phyloP scores from a whole-genome alignment of 805 yeast genomes.

The Torulaspora franciscae region DNA sequence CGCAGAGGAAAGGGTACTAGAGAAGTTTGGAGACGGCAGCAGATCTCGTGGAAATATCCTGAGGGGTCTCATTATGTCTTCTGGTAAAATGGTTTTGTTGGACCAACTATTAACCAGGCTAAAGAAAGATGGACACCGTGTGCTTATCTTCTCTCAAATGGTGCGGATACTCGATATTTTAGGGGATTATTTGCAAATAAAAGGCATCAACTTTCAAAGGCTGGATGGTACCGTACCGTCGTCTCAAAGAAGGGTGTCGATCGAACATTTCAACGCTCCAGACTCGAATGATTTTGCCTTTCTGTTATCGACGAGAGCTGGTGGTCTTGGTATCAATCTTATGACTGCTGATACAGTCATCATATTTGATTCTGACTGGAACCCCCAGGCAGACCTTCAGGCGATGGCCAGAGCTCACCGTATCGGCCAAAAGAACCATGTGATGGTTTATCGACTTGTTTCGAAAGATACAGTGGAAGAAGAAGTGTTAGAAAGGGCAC shows the following conservation, averaged over 20 bases:
- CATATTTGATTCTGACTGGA: slow-evolving; percentile 98
- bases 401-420: slow-evolving; percentile 99
- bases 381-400: slow-evolving; percentile 97
- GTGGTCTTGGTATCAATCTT: slow-evolving; percentile 95
- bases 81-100: slow-evolving; percentile 95
- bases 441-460: slow-evolving; percentile 95
- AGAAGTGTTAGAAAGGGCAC: slow-evolving; percentile 91
- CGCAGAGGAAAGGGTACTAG: slow-evolving; percentile 78
- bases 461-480: slow-evolving; percentile 98
- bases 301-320: slow-evolving; percentile 91
- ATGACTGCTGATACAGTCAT: slow-evolving; percentile 99
- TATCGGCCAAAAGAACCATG: slow-evolving; percentile 98
- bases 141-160: slow-evolving; percentile 93
- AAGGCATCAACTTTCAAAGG: slow-evolving; percentile 85
- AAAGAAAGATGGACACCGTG: slow-evolving; percentile 46
- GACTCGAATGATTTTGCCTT: slow-evolving; percentile 90
- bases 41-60: slow-evolving; percentile 71
- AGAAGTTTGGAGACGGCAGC: slow-evolving; percentile 54
- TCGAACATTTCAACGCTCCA: slow-evolving; percentile 94
- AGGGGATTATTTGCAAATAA: slow-evolving; percentile 85
- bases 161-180: slow-evolving; percentile 91
- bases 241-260: slow-evolving; percentile 85
- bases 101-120: slow-evolving; percentile 83
- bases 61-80: slow-evolving; percentile 92
- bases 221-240: slow-evolving; percentile 97